Evolutionary conservation across 176 grass and related monocot species (phyloP), one percentile per base, ranked within the genome.

Genomic region (Lolium perenne): DNA sequence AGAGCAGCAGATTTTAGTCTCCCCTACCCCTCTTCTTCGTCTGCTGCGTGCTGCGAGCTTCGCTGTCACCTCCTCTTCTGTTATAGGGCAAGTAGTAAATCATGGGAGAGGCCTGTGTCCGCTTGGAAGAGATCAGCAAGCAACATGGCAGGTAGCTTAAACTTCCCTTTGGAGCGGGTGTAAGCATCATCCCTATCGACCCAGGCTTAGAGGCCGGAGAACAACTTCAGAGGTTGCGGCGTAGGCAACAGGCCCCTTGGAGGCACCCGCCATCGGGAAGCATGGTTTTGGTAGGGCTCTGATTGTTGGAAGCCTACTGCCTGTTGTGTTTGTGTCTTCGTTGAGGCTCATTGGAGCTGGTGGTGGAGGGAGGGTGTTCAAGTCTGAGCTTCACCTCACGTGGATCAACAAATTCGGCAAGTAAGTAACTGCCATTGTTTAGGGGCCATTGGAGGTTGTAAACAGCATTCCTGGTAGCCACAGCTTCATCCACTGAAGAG

Each of bases 111-210:
- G 87, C 70, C 35, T 95, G 77, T 35, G 92, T 97, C 69, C 90
- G 95, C 89, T 86, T 93, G 67, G n/a, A 97, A 97, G 80, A 97
- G 87, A 84, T 95, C 93, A 80, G 95, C 91, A 22, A 97, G 85
- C 16, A 91, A 87, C 79, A 82, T 17, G 14, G 74, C 71, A 65
- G 80, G 57, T 77, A n/a, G 77, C 77, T 61, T 90, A 85, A 0
- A 64, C 77, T 20, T 93, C n/a, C 86, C 51, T 81, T 91, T 53
- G 90, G 90, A 59, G 89, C 62, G 0, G 88, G 82, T 45, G 85
- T 79, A 10, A 88, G 65, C 79, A 53, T 82, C n/a, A 43, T 90
- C 87, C 66, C 79, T 82, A 12, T 40, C 8, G 57, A 35, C 66
- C 26, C 68, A 47, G 51, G 62, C 45, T 84, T 71, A 85, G 76